A percentile compares a stretch with the other conserved stretches of the same genome.
These are phyloP conservation scores for Colletotrichum graminicola DNA, from an alignment of 2,329 filamentous ascomycete genomes.

Conservation along the genomic window DNA sequence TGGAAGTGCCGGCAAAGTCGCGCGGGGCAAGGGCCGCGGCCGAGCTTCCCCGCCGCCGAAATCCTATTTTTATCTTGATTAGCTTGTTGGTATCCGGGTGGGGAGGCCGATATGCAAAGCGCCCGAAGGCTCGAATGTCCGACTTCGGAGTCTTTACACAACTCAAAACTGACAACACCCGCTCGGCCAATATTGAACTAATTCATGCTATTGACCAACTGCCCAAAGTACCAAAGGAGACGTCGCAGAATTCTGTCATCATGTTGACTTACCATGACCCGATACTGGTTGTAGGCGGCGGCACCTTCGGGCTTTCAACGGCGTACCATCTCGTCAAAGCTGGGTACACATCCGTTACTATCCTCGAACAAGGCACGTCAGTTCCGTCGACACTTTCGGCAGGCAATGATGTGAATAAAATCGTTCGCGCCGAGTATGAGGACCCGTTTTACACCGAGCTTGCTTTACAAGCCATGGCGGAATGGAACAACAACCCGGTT, in stretches of 20 bases:
- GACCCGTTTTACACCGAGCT: slow-evolving; percentile 48
- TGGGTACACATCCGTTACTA: slow-evolving; percentile 56
- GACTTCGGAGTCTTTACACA: slow-evolving; percentile 26
- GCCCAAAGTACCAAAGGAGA: neutral
- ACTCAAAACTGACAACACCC: slow-evolving; percentile 15
- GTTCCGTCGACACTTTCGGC: slow-evolving; percentile 56
- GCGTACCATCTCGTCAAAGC: slow-evolving; percentile 55
- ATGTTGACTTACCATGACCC: slow-evolving; percentile 4
- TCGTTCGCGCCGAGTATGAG: slow-evolving; percentile 52
- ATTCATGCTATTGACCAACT: too few relatives aligned
- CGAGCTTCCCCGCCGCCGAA: slow-evolving; percentile 2
- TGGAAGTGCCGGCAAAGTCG: slow-evolving; percentile 13
- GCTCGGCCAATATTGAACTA: neutral
- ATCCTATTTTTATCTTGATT: neutral
- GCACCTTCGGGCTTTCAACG: slow-evolving; percentile 59
- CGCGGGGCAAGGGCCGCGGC: neutral
- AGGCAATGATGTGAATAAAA: slow-evolving; percentile 52
- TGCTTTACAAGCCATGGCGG: slow-evolving; percentile 47
- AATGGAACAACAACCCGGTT: slow-evolving; percentile 54
- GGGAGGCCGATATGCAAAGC: neutral
- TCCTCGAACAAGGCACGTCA: slow-evolving; percentile 52
- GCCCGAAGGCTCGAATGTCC: neutral
- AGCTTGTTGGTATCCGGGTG: neutral
- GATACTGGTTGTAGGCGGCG: slow-evolving; percentile 52
- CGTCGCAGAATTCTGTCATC: neutral